Evolutionary conservation across 345 rosid species (phyloP), one percentile per base, ranked within the genome.

Genomic region (Euphorbia lathyris): DNA sequence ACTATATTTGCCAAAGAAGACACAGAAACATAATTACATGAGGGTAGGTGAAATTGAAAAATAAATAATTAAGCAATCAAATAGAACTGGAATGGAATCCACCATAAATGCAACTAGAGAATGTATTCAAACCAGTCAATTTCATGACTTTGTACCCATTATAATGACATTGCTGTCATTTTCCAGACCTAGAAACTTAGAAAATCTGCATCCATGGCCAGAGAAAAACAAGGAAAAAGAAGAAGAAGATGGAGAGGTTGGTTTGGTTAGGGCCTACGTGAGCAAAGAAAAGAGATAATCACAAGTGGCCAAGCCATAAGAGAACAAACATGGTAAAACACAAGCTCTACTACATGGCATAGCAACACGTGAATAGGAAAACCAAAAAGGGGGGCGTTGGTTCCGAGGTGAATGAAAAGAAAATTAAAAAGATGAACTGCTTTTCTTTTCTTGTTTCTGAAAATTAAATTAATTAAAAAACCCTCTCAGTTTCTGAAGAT

Each of bases 361-460:
- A 79, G 79, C 83, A 82, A 81, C 91, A 88, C 87, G 94, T 88
- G 91, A 88, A 85, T 75, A 67, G 70, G 69, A n/a, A 76, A 71
- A 69, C 66, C 77, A 74, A 79, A 53, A 19, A 34, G 7, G 7
- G 38, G 59, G 85, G 89, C 86, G 89, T 69, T 86, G 90, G 80
- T 83, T 79, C 79, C 89, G 66, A 88, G 86, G 86, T 40, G 45
- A 58, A 63, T 6, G 4, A 59, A 67, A 5, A 27, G 19, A 26
- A 13, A 65, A 67, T 38, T 6, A 58, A 67, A 63, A 76, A 48
- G 29, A 66, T 32, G 48, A 61, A 58, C 62, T 19, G 50, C 1
- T 11, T 45, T 26, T 65, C 5, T 45, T 56, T 29, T 48, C 48
- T 19, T 61, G 25, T 22, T 4, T 40, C 6, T 40, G 6, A 40